Percentiles rank a stretch among this genome's conserved stretches.
Evolutionary conservation across 2,329 filamentous ascomycete species (phyloP).

Genomic region (Diaporthe sp.): DNA sequence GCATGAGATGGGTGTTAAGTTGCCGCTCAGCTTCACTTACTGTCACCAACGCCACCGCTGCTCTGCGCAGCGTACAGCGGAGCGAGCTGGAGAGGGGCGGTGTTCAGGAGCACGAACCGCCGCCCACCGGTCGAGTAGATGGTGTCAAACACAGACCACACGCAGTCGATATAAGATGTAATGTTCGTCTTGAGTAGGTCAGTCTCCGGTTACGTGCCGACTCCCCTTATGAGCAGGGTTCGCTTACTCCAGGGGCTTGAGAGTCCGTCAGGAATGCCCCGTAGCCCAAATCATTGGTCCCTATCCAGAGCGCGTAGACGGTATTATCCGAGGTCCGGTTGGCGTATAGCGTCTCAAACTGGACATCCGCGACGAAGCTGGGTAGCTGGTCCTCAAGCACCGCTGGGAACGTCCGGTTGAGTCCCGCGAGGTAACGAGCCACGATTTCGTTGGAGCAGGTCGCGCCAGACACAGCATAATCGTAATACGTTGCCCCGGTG

Average conservation of each 20-base stretch:
- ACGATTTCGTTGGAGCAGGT: constrained; percentile 79
- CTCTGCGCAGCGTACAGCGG: constrained; percentile 73
- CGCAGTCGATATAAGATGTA: constrained; percentile 75
- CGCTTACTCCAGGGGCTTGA: constrained; percentile 61
- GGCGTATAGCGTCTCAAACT: constrained; percentile 57
- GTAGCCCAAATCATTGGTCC: constrained; percentile 82
- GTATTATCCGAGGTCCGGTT: constrained; percentile 68
- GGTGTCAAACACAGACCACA: constrained; percentile 72
- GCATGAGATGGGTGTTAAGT: neutral
- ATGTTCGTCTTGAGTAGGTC: constrained; percentile 62
- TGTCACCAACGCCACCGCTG: constrained; percentile 56
- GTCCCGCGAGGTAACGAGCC: constrained; percentile 63
- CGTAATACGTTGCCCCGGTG: constrained; percentile 68
- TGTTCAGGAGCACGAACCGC: constrained; percentile 80
- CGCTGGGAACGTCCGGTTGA: constrained; percentile 71
- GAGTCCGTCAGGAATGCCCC: constrained; percentile 75
- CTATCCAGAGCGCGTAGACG: constrained; percentile 84
- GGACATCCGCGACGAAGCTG: constrained; percentile 65
- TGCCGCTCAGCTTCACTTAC: neutral
- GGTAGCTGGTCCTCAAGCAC: constrained; percentile 73
- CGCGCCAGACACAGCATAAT: constrained; percentile 81
- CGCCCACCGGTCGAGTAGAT: constrained; percentile 77
- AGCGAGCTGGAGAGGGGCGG: constrained; percentile 74
- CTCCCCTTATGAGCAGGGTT: neutral
- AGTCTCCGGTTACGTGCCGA: neutral